Evolutionary conservation across 1,284 basidiomycete genomes (phyloP).

Genomic region (Mycosarcoma mackinlayi): DNA sequence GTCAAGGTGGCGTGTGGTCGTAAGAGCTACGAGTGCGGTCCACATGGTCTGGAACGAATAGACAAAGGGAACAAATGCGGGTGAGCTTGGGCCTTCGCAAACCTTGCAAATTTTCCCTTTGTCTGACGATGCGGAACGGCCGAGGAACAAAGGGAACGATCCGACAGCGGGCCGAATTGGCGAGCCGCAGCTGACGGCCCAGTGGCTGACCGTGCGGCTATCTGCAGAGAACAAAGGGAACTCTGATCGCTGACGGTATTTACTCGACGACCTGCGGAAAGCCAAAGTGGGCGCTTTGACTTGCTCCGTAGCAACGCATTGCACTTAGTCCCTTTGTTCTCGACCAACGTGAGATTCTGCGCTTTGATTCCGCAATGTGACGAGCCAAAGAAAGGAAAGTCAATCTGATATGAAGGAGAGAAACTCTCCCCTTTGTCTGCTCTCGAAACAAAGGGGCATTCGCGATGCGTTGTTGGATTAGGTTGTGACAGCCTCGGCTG

Average conservation of each 20-base stretch:
- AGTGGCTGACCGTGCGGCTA: too few relatives aligned
- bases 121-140: conserved; percentile 2
- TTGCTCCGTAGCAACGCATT: neutral
- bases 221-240: conserved; percentile 23
- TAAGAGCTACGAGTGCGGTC: too few relatives aligned
- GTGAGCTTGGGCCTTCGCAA: conserved; percentile 7
- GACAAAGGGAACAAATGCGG: conserved; percentile 8
- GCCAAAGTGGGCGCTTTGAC: conserved; percentile 14
- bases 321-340: conserved; percentile 1
- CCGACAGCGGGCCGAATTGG: too few relatives aligned
- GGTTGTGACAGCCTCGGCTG: conserved; percentile 45
- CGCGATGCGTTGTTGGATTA: conserved; percentile 33
- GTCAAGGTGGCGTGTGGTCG: too few relatives aligned
- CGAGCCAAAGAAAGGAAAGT: neutral
- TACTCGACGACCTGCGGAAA: too few relatives aligned
- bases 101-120: conserved; percentile 1
- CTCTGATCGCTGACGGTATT: neutral
- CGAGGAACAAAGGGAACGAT: conserved; percentile 7
- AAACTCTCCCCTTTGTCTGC: neutral
- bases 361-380: neutral
- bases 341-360: neutral
- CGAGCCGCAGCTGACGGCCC: too few relatives aligned
- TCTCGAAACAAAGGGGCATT: conserved; percentile 22
- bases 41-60: too few relatives aligned
- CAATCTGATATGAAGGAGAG: conserved; percentile 4